A percentile compares a stretch with the other conserved stretches of the same genome.
Conservation (phyloP, 1,139 yeast genomes). For the Suhomyces maxii region DNA sequence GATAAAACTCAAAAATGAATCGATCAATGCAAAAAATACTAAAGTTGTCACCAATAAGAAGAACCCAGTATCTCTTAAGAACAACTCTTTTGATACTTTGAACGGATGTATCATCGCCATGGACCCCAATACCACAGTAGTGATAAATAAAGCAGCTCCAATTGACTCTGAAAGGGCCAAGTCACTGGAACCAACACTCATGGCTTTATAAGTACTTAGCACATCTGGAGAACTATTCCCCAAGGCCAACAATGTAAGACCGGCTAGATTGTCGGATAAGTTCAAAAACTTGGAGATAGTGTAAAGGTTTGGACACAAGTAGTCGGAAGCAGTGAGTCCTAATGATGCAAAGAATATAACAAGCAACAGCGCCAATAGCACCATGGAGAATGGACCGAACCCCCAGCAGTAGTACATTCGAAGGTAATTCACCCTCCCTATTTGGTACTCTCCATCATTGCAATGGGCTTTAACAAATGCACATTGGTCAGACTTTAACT, state of each 20-base stretch:
- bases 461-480: slow-evolving; percentile 42
- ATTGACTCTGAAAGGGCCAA: slow-evolving; percentile 85
- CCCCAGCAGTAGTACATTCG: slow-evolving; percentile 19
- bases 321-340: slow-evolving; percentile 76
- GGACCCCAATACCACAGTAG: slow-evolving; percentile 71
- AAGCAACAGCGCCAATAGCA: slow-evolving; percentile 27
- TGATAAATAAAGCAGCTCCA: slow-evolving; percentile 82
- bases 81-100: slow-evolving; percentile 49
- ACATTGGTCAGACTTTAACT: slow-evolving; percentile 36
- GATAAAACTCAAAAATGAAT: slow-evolving; percentile 44
- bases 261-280: slow-evolving; percentile 78
- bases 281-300: slow-evolving; percentile 59
- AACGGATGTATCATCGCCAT: slow-evolving; percentile 73
- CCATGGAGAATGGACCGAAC: slow-evolving; percentile 5
- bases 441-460: slow-evolving; percentile 27
- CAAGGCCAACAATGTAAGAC: slow-evolving; percentile 81
- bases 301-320: slow-evolving; percentile 70
- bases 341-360: slow-evolving; percentile 54
- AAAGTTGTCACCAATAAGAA: slow-evolving; percentile 48
- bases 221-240: slow-evolving; percentile 96
- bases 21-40: slow-evolving; percentile 41
- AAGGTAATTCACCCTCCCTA: slow-evolving; percentile 20
- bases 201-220: slow-evolving; percentile 78
- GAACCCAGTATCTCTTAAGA: slow-evolving; percentile 57
- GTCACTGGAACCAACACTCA: slow-evolving; percentile 64